Conservation (phyloP, 176 grass and related monocot species). For the Tuctoria greenei region DNA sequence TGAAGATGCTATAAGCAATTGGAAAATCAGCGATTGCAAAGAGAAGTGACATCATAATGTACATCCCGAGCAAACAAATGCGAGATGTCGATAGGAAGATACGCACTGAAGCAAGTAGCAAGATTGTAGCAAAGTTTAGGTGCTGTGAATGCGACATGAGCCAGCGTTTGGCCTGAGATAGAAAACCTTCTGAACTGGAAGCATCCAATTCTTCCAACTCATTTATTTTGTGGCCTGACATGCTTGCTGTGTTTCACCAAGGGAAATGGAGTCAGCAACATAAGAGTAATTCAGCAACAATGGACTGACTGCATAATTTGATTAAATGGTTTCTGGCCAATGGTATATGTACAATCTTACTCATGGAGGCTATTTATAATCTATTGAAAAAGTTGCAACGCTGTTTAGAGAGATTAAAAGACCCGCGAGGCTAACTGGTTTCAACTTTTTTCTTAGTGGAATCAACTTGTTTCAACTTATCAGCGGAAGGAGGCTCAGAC, state of each 20-base stretch:
- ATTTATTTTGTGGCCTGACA: slow-evolving; percentile 73
- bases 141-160: slow-evolving; percentile 72
- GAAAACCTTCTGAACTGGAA: slow-evolving; percentile 47
- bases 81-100: slow-evolving; percentile 25
- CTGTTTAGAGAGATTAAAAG: background rate
- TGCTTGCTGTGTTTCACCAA: slow-evolving; percentile 58
- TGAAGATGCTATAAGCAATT: slow-evolving; percentile 5
- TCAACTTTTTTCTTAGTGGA: background rate
- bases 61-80: background rate
- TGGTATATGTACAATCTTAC: background rate
- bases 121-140: slow-evolving; percentile 81
- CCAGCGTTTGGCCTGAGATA: slow-evolving; percentile 77
- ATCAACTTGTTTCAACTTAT: background rate
- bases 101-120: slow-evolving; percentile 90
- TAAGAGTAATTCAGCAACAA: background rate
- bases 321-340: background rate
- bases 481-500: background rate
- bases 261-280: slow-evolving; percentile 30
- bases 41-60: slow-evolving; percentile 7
- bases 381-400: slow-evolving; percentile 1
- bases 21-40: background rate
- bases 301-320: background rate
- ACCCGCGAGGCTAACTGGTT: background rate
- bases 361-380: background rate
- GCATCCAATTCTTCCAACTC: slow-evolving; percentile 63